phyloP scores from a whole-genome alignment of 371 early-diverging fungal genomes.

The Mortierella polycephala region DNA sequence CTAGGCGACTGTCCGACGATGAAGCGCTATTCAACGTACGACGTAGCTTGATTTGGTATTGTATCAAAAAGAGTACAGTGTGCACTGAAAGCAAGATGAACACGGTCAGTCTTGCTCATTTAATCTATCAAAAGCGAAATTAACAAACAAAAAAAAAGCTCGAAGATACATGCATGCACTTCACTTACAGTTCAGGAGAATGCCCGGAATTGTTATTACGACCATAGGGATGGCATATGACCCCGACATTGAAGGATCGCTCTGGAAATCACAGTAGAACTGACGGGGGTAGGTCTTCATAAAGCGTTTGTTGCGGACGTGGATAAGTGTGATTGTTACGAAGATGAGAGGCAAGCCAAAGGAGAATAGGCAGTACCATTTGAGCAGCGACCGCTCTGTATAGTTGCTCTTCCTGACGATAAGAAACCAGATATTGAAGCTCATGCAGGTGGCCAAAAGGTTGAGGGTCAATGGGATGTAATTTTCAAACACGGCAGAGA shows the following conservation, averaged over 20 bases:
- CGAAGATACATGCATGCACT: background rate
- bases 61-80: conserved; percentile 17
- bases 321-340: conserved; percentile 18
- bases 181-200: conserved; percentile 18
- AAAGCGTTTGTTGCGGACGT: conserved; percentile 14
- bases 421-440: conserved; percentile 39
- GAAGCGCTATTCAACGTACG: conserved; percentile 4
- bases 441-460: conserved; percentile 27
- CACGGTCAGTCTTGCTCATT: too few relatives aligned
- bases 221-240: conserved; percentile 36
- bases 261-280: conserved; percentile 27
- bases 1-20: background rate
- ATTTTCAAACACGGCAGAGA: conserved; percentile 33
- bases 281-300: conserved; percentile 20
- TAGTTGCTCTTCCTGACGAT: conserved; percentile 12
- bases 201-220: conserved; percentile 11
- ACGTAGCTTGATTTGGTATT: conserved; percentile 10
- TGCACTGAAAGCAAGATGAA: conserved; percentile 7
- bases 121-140: too few relatives aligned
- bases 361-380: conserved; percentile 38
- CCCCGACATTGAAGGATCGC: conserved; percentile 4
- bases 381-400: conserved; percentile 21
- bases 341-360: conserved; percentile 22
- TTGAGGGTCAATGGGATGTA: conserved; percentile 17
- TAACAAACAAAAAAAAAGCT: too few relatives aligned